Conservation (phyloP, 1,284 basidiomycete species). For the Agroathelia rolfsii region DNA sequence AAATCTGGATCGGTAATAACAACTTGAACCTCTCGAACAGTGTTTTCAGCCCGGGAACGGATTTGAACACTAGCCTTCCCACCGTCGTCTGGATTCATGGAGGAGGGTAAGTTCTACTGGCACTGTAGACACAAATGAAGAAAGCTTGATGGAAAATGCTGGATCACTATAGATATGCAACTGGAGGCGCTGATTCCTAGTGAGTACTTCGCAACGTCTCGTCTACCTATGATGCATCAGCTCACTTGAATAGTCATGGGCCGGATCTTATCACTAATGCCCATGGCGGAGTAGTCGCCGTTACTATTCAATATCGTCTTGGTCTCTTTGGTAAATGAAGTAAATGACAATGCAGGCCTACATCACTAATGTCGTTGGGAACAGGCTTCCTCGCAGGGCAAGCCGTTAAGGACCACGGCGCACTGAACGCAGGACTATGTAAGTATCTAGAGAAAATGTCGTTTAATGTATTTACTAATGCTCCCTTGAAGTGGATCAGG, state of each 20-base stretch:
- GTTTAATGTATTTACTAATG: conserved; percentile 7
- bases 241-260: too few relatives aligned
- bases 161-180: conserved; percentile 13
- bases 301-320: conserved; percentile 17
- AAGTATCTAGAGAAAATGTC: too few relatives aligned
- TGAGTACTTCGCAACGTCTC: too few relatives aligned
- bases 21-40: conserved; percentile 10
- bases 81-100: conserved; percentile 27
- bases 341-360: neutral
- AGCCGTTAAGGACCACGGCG: conserved; percentile 18
- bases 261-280: conserved; percentile 20
- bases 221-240: too few relatives aligned
- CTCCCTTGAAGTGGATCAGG: conserved; percentile 19
- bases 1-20: neutral
- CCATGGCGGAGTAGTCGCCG: conserved; percentile 13
- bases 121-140: conserved; percentile 1
- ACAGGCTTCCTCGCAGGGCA: conserved; percentile 19
- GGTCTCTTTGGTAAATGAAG: conserved; percentile 12
- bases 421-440: conserved; percentile 21
- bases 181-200: conserved; percentile 9
- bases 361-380: neutral
- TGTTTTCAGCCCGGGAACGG: conserved; percentile 17
- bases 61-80: conserved; percentile 15
- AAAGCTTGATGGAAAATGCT: conserved; percentile 1
- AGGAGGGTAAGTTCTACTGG: conserved; percentile 16